A percentile compares a stretch with the other conserved stretches of the same genome.
Conservation (phyloP, 345 rosid genomes). For the Populus alba region DNA sequence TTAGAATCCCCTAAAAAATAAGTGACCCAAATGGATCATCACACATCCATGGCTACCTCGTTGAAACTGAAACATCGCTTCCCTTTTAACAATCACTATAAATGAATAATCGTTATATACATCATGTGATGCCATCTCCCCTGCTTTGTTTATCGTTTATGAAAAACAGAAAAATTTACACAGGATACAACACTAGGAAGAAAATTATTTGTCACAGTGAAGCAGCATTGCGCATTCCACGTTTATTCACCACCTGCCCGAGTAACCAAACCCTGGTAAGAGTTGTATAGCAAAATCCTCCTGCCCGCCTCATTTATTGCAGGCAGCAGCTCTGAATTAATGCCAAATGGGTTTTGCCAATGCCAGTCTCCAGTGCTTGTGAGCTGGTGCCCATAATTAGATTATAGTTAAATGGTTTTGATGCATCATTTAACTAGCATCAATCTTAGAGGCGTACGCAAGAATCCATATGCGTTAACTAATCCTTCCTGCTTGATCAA, state of each 20-base stretch:
- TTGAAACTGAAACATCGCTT: neutral
- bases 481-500: conserved; percentile 38
- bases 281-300: neutral
- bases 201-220: neutral
- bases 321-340: neutral
- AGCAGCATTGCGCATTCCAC: neutral
- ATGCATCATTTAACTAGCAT: neutral
- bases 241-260: neutral
- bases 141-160: neutral
- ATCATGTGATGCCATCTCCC: neutral
- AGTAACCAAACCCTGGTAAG: neutral
- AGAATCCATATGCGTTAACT: neutral
- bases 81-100: neutral
- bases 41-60: neutral
- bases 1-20: neutral
- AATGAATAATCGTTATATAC: neutral
- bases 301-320: neutral
- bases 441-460: neutral
- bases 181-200: neutral
- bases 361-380: neutral
- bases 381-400: neutral
- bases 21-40: neutral
- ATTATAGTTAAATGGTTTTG: neutral
- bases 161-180: neutral
- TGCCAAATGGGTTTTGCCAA: neutral